phyloP scores from a whole-genome alignment of 805 yeast species.

The Nakazawaea siamensis region DNA sequence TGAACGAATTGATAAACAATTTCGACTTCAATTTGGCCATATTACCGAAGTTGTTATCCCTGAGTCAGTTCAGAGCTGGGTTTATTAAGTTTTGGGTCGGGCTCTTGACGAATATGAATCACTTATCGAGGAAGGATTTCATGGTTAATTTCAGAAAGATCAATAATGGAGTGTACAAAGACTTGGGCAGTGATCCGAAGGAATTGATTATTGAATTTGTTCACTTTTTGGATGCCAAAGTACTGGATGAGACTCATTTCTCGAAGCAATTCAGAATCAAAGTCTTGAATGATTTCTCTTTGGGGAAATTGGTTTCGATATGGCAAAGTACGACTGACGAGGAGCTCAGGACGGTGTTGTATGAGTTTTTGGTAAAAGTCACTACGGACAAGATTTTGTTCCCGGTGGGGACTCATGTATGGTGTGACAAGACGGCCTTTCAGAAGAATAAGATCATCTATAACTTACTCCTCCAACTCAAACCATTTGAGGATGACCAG shows the following conservation, averaged over 20 bases:
- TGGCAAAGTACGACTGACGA: conserved; percentile 20
- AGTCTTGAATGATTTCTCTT: conserved; percentile 69
- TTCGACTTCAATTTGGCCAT: conserved; percentile 63
- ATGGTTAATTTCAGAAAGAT: conserved; percentile 48
- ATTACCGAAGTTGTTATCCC: conserved; percentile 54
- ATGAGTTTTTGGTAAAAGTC: conserved; percentile 39
- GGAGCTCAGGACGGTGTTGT: conserved; percentile 27
- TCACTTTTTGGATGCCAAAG: conserved; percentile 35
- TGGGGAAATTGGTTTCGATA: conserved; percentile 49
- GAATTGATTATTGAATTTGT: conserved; percentile 32
- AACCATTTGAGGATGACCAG: conserved; percentile 71
- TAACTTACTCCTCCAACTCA: conserved; percentile 52
- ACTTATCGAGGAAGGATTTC: conserved; percentile 57
- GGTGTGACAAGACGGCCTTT: conserved; percentile 39
- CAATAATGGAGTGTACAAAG: conserved; percentile 61
- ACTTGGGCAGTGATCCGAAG: conserved; percentile 45
- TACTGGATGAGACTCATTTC: conserved; percentile 53
- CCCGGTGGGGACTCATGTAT: conserved; percentile 35
- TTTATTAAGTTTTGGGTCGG: conserved; percentile 57
- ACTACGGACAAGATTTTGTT: conserved; percentile 46
- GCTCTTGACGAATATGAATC: conserved; percentile 39
- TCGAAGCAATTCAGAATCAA: conserved; percentile 65
- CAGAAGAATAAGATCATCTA: conserved; percentile 62
- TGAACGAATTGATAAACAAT: conserved; percentile 48
- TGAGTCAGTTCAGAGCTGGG: conserved; percentile 41